Conservation (phyloP, 805 yeast species). For the Scheffersomyces stipitis region DNA sequence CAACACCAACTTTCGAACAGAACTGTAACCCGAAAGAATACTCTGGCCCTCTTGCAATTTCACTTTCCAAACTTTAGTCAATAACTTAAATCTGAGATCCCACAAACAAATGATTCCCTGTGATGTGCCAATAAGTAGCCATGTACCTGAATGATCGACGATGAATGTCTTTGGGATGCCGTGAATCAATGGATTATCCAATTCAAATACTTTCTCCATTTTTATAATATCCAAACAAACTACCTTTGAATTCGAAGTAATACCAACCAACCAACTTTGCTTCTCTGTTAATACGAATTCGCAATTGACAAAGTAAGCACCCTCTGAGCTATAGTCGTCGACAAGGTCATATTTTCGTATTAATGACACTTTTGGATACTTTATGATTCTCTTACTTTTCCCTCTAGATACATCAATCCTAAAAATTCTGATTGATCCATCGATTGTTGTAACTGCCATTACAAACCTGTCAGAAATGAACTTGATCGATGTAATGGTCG, state of each 20-base stretch:
- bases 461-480: slow-evolving; percentile 57
- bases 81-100: slow-evolving; percentile 71
- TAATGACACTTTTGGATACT: slow-evolving; percentile 24
- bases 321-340: slow-evolving; percentile 8
- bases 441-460: slow-evolving; percentile 53
- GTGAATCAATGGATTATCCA: slow-evolving; percentile 58
- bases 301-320: slow-evolving; percentile 45
- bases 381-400: slow-evolving; percentile 30
- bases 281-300: slow-evolving; percentile 40
- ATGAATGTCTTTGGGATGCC: slow-evolving; percentile 67
- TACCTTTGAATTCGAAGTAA: slow-evolving; percentile 55
- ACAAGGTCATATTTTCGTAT: slow-evolving; percentile 45
- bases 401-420: slow-evolving; percentile 34
- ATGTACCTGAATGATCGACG: slow-evolving; percentile 50
- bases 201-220: slow-evolving; percentile 40
- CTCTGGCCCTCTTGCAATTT: slow-evolving; percentile 24
- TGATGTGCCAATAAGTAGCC: slow-evolving; percentile 75
- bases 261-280: slow-evolving; percentile 44
- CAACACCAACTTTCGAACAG: slow-evolving; percentile 45
- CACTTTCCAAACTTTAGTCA: slow-evolving; percentile 63
- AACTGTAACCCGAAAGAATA: slow-evolving; percentile 5
- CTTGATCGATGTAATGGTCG: slow-evolving; percentile 48
- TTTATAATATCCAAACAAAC: slow-evolving; percentile 57
- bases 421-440: slow-evolving; percentile 45
- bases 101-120: slow-evolving; percentile 75